These are phyloP conservation scores for Zygnema circumcarinatum DNA, from an alignment of 139 green algal species.

Conservation along the genomic window DNA sequence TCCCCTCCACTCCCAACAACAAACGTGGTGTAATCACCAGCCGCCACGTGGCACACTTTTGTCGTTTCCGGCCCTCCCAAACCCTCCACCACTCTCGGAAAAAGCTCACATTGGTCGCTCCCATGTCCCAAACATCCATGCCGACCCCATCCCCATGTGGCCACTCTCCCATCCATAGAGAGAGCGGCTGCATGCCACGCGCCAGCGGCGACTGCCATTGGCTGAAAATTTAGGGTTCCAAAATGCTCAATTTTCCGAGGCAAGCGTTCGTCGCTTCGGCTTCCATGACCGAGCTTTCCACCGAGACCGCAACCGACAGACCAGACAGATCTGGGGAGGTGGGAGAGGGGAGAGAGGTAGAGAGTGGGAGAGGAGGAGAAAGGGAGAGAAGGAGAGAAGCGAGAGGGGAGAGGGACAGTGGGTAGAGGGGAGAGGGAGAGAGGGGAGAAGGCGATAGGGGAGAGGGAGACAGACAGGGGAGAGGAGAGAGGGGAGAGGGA, in stretches of 20 bases:
- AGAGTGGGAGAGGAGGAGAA: too few relatives aligned
- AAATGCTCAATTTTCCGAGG: constrained; percentile 41
- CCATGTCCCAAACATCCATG: constrained; percentile 39
- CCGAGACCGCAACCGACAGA: constrained; percentile 37
- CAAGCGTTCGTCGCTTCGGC: constrained; percentile 12
- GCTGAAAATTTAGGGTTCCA: constrained; percentile 2
- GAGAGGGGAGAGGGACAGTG: too few relatives aligned
- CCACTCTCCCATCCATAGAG: constrained; percentile 18
- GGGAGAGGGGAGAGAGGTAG: too few relatives aligned
- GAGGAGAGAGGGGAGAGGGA: too few relatives aligned
- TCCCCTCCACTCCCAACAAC: constrained; percentile 29
- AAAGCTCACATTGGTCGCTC: not conserved
- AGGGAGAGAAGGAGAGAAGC: too few relatives aligned
- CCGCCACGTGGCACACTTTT: constrained; percentile 40
- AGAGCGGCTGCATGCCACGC: constrained; percentile 37
- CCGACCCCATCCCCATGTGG: constrained; percentile 47
- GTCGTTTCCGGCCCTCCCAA: not conserved
- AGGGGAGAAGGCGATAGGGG: too few relatives aligned
- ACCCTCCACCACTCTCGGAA: constrained; percentile 30
- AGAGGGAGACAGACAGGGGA: too few relatives aligned
- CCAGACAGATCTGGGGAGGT: constrained; percentile 18
- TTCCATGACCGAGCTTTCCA: constrained; percentile 46
- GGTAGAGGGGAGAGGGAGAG: too few relatives aligned
- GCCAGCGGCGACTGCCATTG: constrained; percentile 31
- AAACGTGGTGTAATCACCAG: constrained; percentile 52